Conservation (phyloP, 306 rosid species). For the Arachis stenosperma region DNA sequence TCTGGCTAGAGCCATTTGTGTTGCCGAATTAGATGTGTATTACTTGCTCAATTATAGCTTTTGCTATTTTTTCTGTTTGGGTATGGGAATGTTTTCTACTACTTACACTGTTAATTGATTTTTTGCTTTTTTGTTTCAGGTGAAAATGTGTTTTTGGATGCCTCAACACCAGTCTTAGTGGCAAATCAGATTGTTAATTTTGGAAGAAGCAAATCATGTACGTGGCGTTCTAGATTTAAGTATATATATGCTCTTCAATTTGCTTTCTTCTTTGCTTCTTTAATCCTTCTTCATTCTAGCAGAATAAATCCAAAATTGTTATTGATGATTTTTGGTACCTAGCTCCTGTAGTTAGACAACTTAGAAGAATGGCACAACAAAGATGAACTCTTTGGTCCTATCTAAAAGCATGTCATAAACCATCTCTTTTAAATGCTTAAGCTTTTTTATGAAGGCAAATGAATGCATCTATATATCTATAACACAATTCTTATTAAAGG, state of each 20-base stretch:
- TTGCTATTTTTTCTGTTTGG: too few species aligned
- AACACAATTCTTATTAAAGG: not conserved
- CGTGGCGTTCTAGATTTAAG: not conserved
- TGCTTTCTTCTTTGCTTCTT: too few species aligned
- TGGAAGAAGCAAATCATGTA: slow-evolving; percentile 84
- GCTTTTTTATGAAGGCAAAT: not conserved
- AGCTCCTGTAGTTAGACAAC: not conserved
- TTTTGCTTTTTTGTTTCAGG: slow-evolving; percentile 51
- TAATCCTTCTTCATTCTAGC: not conserved
- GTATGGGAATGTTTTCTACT: too few species aligned
- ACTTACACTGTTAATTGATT: not conserved
- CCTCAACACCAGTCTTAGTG: slow-evolving; percentile 63
- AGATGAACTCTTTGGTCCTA: not conserved
- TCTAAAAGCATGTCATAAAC: not conserved
- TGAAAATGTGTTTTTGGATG: slow-evolving; percentile 75
- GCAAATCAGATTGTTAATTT: slow-evolving; percentile 78
- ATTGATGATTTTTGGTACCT: not conserved
- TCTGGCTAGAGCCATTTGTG: too few species aligned
- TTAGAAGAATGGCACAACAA: not conserved
- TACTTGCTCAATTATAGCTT: too few species aligned
- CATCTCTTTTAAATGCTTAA: not conserved
- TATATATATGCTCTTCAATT: not conserved
- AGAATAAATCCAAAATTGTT: not conserved
- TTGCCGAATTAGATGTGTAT: too few species aligned
- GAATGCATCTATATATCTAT: not conserved